Conservation (phyloP, 768 basidiomycete genomes). For the Tulasnella sp. region DNA sequence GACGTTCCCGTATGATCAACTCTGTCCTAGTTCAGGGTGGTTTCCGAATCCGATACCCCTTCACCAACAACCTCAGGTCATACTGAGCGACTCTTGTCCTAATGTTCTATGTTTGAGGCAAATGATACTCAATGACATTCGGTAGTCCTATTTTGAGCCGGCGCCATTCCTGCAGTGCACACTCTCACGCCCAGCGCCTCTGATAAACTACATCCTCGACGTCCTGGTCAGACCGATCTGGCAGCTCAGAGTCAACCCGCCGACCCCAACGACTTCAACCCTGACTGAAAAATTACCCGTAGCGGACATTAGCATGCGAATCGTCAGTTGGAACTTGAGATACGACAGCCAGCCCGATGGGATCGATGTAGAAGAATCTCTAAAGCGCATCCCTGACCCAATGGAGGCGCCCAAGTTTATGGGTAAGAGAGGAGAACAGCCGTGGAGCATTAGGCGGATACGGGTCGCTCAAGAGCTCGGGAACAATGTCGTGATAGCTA, state of each 20-base stretch:
- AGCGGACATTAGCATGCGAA: not conserved
- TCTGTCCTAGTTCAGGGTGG: not conserved
- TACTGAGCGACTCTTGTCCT: no score
- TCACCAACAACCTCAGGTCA: not conserved
- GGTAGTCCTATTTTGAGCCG: not conserved
- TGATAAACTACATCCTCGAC: not conserved
- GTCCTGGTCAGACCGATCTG: not conserved
- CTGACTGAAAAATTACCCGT: not conserved
- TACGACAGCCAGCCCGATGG: slow-evolving; percentile 42
- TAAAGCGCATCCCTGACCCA: slow-evolving; percentile 35
- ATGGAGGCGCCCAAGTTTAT: slow-evolving; percentile 24
- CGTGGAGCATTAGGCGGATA: slow-evolving; percentile 43
- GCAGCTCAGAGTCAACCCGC: not conserved
- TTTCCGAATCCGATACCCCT: not conserved
- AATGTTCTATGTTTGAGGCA: no score
- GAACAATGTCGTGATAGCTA: slow-evolving; percentile 17
- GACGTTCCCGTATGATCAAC: not conserved
- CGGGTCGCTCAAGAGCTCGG: slow-evolving; percentile 28
- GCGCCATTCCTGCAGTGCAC: not conserved
- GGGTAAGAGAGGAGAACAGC: slow-evolving; percentile 31
- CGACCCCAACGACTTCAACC: not conserved
- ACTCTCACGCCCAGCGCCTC: not conserved
- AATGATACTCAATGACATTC: not conserved
- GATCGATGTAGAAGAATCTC: slow-evolving; percentile 37
- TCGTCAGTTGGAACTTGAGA: slow-evolving; percentile 33